A percentile compares a stretch with the other conserved stretches of the same genome.
phyloP scores from a whole-genome alignment of 176 grass and related monocot genomes.

The Musa schizocarpa region DNA sequence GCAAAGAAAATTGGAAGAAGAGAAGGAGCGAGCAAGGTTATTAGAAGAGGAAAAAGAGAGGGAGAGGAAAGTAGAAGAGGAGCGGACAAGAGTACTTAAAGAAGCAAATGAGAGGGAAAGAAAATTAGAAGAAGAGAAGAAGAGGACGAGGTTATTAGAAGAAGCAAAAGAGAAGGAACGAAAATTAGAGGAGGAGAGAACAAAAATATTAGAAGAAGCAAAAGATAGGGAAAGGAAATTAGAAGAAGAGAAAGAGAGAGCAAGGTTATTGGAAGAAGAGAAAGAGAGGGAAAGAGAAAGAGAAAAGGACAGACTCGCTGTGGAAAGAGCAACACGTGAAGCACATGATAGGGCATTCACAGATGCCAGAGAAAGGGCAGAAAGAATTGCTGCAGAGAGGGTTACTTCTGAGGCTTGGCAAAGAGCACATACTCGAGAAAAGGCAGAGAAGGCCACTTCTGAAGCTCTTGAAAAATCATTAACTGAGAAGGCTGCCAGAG shows the following conservation, averaged over 20 bases:
- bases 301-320: slow-evolving; percentile 31
- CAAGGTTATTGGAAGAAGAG: slow-evolving; percentile 32
- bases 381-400: slow-evolving; percentile 39
- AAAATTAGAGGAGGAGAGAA: slow-evolving; percentile 37
- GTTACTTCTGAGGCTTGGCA: slow-evolving; percentile 38
- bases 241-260: slow-evolving; percentile 42
- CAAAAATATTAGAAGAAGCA: slow-evolving; percentile 23
- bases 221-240: slow-evolving; percentile 45
- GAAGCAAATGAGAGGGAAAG: slow-evolving; percentile 22
- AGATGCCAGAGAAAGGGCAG: slow-evolving; percentile 38
- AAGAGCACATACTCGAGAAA: slow-evolving; percentile 38
- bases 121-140: slow-evolving; percentile 22
- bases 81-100: slow-evolving; percentile 3
- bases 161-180: slow-evolving; percentile 45
- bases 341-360: slow-evolving; percentile 43
- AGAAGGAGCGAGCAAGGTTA: not conserved
- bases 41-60: not conserved
- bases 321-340: slow-evolving; percentile 32
- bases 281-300: slow-evolving; percentile 50
- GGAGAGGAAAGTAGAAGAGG: slow-evolving; percentile 11
- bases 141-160: slow-evolving; percentile 8
- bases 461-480: slow-evolving; percentile 4
- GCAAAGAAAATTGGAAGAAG: not conserved
- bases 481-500: slow-evolving; percentile 3
- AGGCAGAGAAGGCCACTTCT: slow-evolving; percentile 26